Evolutionary conservation across 2,329 filamentous ascomycete species (phyloP).

Genomic region (Capronia epimyces): DNA sequence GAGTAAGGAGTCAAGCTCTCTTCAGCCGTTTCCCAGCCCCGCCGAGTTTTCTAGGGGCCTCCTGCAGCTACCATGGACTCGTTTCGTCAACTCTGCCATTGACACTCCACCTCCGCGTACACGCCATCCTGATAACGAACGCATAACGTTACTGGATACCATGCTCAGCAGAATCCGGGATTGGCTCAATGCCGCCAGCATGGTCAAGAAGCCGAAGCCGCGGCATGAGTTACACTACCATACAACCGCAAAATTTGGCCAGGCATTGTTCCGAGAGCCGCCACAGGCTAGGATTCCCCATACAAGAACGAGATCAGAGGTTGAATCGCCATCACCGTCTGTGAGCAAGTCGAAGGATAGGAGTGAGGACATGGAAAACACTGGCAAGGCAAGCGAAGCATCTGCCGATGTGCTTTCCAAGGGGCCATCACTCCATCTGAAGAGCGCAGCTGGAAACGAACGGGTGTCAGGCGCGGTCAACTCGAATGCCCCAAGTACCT

Average conservation of each 20-base stretch:
- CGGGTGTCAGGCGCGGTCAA: not conserved
- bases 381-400: too few relatives aligned
- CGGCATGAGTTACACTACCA: conserved; percentile 11
- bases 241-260: conserved; percentile 12
- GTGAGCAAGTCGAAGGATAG: too few relatives aligned
- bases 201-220: not conserved
- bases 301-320: too few relatives aligned
- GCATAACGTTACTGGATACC: not conserved
- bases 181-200: not conserved
- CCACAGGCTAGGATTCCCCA: too few relatives aligned
- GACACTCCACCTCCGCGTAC: not conserved
- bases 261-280: conserved; percentile 9
- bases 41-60: conserved; percentile 9
- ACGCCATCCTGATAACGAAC: not conserved
- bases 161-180: conserved; percentile 2
- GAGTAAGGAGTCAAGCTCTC: not conserved
- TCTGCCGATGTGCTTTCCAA: too few relatives aligned
- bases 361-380: not conserved
- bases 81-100: conserved; percentile 2
- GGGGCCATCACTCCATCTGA: too few relatives aligned
- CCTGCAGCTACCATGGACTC: conserved; percentile 6
- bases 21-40: conserved; percentile 11
- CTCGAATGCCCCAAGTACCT: not conserved
- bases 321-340: too few relatives aligned
- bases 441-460: not conserved